Percentiles rank a stretch among this genome's conserved stretches.
Evolutionary conservation across 306 rosid species (phyloP).

Genomic region (Cucumis cinereus): DNA sequence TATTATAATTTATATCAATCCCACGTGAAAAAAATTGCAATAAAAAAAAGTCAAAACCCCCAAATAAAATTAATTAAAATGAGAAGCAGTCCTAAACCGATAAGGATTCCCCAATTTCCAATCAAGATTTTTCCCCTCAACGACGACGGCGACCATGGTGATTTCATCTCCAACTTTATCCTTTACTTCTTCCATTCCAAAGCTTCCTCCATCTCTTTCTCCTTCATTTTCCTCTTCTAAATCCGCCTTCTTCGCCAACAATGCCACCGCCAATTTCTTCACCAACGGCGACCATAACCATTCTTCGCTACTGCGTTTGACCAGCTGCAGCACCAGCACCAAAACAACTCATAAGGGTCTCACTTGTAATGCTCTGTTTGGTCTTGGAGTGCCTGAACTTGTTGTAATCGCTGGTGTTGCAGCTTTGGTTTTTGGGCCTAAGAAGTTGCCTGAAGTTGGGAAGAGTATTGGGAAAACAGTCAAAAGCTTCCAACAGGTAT

Average conservation of each 20-base stretch:
- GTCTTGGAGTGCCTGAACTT: conserved; percentile 86
- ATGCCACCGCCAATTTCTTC: conserved; percentile 13
- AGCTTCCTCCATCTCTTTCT: conserved; percentile 6
- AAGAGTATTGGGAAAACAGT: conserved; percentile 88
- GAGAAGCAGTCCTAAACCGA: background rate
- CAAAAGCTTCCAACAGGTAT: conserved; percentile 95
- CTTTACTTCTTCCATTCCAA: conserved; percentile 27
- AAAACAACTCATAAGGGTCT: conserved; percentile 28
- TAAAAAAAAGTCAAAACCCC: too few species aligned
- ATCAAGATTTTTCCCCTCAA: background rate
- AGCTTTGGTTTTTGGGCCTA: conserved; percentile 87
- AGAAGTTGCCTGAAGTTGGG: conserved; percentile 92
- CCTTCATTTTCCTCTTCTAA: conserved; percentile 32
- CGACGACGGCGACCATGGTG: conserved; percentile 28
- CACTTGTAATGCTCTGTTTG: conserved; percentile 75
- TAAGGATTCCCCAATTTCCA: background rate
- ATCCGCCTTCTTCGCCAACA: conserved; percentile 25
- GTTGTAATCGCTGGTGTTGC: conserved; percentile 89
- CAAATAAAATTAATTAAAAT: too few species aligned
- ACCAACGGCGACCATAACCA: conserved; percentile 15
- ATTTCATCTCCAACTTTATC: conserved; percentile 34
- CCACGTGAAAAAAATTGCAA: too few species aligned
- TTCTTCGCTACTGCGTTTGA: conserved; percentile 8
- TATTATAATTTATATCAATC: too few species aligned
- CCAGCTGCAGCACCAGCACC: conserved; percentile 21